These are phyloP conservation scores for Domatiomyces globalis DNA, from an alignment of 2,329 filamentous ascomycete species.

Conservation along the genomic window DNA sequence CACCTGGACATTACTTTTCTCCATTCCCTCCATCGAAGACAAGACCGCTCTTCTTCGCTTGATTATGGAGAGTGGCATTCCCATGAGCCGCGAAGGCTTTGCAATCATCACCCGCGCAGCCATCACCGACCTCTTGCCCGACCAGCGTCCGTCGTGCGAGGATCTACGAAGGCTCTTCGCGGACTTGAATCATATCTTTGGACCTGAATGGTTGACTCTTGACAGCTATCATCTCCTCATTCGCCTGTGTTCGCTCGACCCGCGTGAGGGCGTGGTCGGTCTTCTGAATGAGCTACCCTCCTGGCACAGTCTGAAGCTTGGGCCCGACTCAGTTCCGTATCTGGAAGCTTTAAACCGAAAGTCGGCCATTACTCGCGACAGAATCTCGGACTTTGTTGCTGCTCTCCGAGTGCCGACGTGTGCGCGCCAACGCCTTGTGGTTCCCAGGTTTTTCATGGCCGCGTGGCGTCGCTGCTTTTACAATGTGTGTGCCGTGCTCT, in stretches of 20 bases:
- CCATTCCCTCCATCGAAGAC: background rate
- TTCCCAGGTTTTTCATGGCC: constrained; percentile 25
- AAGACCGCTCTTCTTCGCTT: background rate
- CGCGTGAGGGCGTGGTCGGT: background rate
- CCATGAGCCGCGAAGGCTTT: background rate
- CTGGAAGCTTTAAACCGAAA: background rate
- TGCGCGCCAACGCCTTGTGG: background rate
- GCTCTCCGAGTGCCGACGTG: background rate
- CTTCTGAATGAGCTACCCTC: background rate
- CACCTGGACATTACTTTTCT: background rate
- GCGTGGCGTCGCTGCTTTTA: constrained; percentile 26
- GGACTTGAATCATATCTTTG: background rate
- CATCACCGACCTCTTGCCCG: background rate
- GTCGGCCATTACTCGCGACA: background rate
- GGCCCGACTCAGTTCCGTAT: background rate
- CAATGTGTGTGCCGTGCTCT: constrained; percentile 34
- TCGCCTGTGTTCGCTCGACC: background rate
- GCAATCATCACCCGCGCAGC: background rate
- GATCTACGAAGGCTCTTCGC: background rate
- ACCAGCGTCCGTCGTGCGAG: background rate
- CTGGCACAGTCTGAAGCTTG: background rate
- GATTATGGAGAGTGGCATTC: background rate
- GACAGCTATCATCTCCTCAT: background rate
- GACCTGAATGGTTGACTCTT: background rate
- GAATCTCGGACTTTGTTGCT: background rate